Evolutionary conservation across 345 rosid genomes (phyloP).

Genomic region (Carallia pectinifolia): DNA sequence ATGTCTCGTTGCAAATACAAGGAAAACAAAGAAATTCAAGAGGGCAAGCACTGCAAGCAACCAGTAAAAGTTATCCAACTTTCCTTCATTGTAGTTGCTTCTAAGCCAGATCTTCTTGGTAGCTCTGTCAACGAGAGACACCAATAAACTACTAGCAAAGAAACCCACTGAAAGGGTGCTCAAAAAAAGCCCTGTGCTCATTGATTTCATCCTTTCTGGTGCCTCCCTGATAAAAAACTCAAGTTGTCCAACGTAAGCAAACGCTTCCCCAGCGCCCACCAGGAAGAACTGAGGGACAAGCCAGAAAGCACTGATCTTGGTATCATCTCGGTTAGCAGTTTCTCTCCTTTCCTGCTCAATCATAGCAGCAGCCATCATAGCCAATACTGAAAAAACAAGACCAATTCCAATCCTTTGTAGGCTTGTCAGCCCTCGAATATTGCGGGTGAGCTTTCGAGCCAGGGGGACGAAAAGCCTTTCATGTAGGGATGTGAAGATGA

Average conservation of each 20-base stretch:
- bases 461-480: slow-evolving; percentile 71
- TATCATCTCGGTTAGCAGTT: slow-evolving; percentile 21
- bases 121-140: slow-evolving; percentile 56
- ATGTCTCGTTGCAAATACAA: slow-evolving; percentile 53
- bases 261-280: slow-evolving; percentile 94
- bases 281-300: slow-evolving; percentile 74
- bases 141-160: slow-evolving; percentile 77
- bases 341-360: slow-evolving; percentile 61
- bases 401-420: slow-evolving; percentile 86
- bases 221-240: slow-evolving; percentile 92
- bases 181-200: slow-evolving; percentile 90
- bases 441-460: slow-evolving; percentile 52
- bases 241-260: slow-evolving; percentile 86
- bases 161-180: slow-evolving; percentile 87
- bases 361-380: slow-evolving; percentile 67
- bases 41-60: slow-evolving; percentile 63
- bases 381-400: slow-evolving; percentile 54
- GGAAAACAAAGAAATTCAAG: slow-evolving; percentile 59
- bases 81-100: slow-evolving; percentile 59
- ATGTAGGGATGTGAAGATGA: slow-evolving; percentile 78
- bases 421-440: slow-evolving; percentile 69
- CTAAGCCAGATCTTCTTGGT: slow-evolving; percentile 66
- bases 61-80: slow-evolving; percentile 71
- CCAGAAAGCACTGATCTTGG: slow-evolving; percentile 67
- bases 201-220: slow-evolving; percentile 88